These are phyloP conservation scores for Geranomyces michiganensis DNA, from an alignment of 192 early-diverging fungal genomes.

Conservation along the genomic window DNA sequence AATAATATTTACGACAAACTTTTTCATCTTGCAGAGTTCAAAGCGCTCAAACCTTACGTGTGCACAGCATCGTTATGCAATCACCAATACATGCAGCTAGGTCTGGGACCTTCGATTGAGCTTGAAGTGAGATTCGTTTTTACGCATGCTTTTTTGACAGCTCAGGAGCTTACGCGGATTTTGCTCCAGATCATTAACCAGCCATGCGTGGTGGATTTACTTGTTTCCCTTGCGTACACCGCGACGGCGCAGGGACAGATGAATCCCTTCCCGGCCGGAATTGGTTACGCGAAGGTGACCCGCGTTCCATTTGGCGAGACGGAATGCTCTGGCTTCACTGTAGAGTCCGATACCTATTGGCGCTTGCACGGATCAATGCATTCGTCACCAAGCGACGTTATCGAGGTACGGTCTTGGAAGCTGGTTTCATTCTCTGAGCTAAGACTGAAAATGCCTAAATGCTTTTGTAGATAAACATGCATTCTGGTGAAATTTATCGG, in stretches of 20 bases:
- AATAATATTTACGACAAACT: neutral
- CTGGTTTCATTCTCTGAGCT: too few species aligned
- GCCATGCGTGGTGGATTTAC: slow-evolving; percentile 47
- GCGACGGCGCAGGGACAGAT: slow-evolving; percentile 33
- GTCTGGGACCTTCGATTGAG: slow-evolving; percentile 49
- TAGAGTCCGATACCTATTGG: too few species aligned
- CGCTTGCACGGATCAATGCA: too few species aligned
- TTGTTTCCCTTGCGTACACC: slow-evolving; percentile 48
- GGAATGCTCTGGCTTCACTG: too few species aligned
- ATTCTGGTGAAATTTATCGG: too few species aligned
- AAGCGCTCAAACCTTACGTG: slow-evolving; percentile 51
- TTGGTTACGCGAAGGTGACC: slow-evolving; percentile 18
- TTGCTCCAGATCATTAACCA: slow-evolving; percentile 33
- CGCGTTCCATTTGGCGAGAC: too few species aligned
- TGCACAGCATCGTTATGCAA: slow-evolving; percentile 43
- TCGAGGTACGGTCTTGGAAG: too few species aligned
- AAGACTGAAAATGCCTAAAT: too few species aligned
- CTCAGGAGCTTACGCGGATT: neutral
- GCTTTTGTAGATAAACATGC: too few species aligned
- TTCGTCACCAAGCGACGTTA: too few species aligned
- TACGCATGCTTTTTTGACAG: neutral
- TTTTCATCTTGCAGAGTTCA: slow-evolving; percentile 27
- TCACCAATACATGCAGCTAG: slow-evolving; percentile 49
- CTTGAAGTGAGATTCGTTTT: slow-evolving; percentile 24
- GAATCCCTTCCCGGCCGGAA: slow-evolving; percentile 37